A percentile compares a stretch with the other conserved stretches of the same genome.
Evolutionary conservation across 768 basidiomycete species (phyloP).

Genomic region (Trametes sanguinea): DNA sequence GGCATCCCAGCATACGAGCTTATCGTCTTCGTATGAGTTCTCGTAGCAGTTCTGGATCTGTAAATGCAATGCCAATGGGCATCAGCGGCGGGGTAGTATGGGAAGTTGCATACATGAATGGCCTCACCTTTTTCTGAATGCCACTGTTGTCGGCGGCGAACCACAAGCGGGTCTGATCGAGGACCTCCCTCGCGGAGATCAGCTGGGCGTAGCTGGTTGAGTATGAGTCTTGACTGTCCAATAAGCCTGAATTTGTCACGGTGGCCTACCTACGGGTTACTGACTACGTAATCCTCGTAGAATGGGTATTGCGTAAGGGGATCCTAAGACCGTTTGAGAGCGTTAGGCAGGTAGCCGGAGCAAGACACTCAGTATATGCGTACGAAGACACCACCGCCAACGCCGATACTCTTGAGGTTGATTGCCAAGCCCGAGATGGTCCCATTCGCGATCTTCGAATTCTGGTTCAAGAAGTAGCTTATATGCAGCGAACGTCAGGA

Average conservation of each 20-base stretch:
- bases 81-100: neutral
- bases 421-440: conserved; percentile 46
- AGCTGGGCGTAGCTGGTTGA: conserved; percentile 47
- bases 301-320: conserved; percentile 54
- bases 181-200: conserved; percentile 44
- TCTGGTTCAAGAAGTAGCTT: conserved; percentile 57
- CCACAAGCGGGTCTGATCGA: conserved; percentile 45
- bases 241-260: neutral
- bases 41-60: conserved; percentile 57
- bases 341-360: neutral
- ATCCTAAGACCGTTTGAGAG: conserved; percentile 27
- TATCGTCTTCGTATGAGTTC: conserved; percentile 44
- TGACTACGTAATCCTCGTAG: conserved; percentile 53
- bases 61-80: neutral
- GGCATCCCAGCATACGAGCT: conserved; percentile 52
- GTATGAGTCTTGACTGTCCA: neutral
- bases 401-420: conserved; percentile 58
- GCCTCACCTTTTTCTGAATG: conserved; percentile 39
- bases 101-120: too few species aligned
- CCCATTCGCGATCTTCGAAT: conserved; percentile 52
- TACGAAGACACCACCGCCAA: conserved; percentile 64
- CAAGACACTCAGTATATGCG: conserved; percentile 10
- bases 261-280: conserved; percentile 40
- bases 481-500: neutral
- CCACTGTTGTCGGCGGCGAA: conserved; percentile 47